phyloP scores from a whole-genome alignment of 2,329 filamentous ascomycete genomes.

The Fusarium humuli region DNA sequence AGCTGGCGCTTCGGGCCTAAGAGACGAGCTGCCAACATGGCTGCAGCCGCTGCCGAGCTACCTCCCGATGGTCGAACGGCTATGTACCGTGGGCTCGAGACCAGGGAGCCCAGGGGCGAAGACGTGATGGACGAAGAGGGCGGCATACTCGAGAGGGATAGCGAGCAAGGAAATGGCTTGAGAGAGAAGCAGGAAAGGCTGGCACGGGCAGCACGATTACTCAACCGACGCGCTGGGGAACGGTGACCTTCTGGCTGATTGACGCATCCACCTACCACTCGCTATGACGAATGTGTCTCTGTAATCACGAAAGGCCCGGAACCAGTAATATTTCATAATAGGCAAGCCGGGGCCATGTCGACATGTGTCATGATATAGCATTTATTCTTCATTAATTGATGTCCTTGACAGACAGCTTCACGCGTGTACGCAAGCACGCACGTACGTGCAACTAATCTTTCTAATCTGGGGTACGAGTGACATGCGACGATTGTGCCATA shows the following conservation, averaged over 20 bases:
- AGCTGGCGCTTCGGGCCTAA: constrained; percentile 45
- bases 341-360: constrained; percentile 38
- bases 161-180: constrained; percentile 45
- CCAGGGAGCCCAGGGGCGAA: constrained; percentile 29
- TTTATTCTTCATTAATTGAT: constrained; percentile 49
- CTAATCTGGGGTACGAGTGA: constrained; percentile 22
- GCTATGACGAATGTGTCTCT: constrained; percentile 2
- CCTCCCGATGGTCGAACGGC: constrained; percentile 47
- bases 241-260: constrained; percentile 23
- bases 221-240: constrained; percentile 43
- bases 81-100: constrained; percentile 52
- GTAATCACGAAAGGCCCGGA: constrained; percentile 33
- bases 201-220: constrained; percentile 54
- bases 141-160: constrained; percentile 44
- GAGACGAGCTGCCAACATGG: constrained; percentile 34
- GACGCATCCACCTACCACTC: not conserved
- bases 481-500: constrained; percentile 9
- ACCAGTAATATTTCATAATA: constrained; percentile 41
- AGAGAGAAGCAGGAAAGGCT: constrained; percentile 55
- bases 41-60: constrained; percentile 39
- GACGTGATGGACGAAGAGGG: constrained; percentile 40
- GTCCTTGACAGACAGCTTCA: constrained; percentile 36
- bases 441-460: constrained; percentile 30
- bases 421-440: constrained; percentile 11
- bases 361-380: constrained; percentile 49